Base-by-base conservation (phyloP, 2,329 filamentous ascomycete genomes). In the Penicillium glabrum region DNA sequence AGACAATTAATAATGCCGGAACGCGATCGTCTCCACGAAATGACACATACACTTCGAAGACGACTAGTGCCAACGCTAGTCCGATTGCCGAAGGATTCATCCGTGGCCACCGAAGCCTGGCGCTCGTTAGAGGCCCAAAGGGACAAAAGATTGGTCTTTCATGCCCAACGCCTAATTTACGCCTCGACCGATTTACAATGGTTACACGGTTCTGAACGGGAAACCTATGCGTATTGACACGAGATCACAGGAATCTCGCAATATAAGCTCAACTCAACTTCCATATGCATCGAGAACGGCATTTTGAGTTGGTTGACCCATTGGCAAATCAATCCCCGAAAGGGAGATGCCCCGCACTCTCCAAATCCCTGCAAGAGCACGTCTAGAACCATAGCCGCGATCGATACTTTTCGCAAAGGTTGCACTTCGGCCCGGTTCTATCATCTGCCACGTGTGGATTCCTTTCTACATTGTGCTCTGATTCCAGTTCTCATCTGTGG, bases 101-200 rank as follows among this genome's bases (percentile, higher is more conserved):
- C 31, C 31, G 50, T 53, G 52, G 54, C 44, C 45, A 49, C 53
- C 24, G 46, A 55, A 54, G 33, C 29, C 45, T 55, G 49, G 35
- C 57, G 54, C 54, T 39, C 46, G 24, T 59, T 53, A 47, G 52
- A 51, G 50, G 59, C 62, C 63, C 56, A 61, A 63, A 58, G 53
- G 21, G 48, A 51, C 48, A 52, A 58, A 56, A 54, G 29, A 55
- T 48, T 41, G 47, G 53, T 51, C 57, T 63, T 66, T 64, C 63
- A 61, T 66, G 63, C 63, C 63, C 62, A 64, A 66, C 54, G 58
- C 59, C 61, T 53, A 52, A 50, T 24, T 57, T 45, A 49, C 58
- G 46, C 61, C 61, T 60, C 57, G 53, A 41, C 55, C 51, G 35
- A 55, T 62, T 62, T 24, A 33, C 50, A 57, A 61, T 58, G n/a